Evolutionary conservation across 2,329 filamentous ascomycete species (phyloP), one percentile per base, ranked within the genome.

Genomic region (Stromatinia cepivora): DNA sequence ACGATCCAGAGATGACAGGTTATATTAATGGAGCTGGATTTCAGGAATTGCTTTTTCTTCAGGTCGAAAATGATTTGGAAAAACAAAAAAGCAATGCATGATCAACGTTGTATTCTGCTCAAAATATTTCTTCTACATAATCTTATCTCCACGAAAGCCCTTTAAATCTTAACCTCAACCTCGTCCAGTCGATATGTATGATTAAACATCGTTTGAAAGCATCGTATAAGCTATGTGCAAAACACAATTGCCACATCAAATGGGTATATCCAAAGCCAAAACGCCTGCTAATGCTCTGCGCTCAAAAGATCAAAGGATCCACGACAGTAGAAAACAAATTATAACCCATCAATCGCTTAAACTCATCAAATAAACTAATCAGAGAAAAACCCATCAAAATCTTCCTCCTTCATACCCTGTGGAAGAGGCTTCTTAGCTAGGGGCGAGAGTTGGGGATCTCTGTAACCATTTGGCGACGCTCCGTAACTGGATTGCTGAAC

Each of bases 341-440:
- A 39, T 39, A 4, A 25, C n/a, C 36, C 22, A 25, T 39, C 11
- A 57, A 39, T 34, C n/a, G 8, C 34, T 22, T 48, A 11, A 62
- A 62, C 20, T 36, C 4, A 5, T 50, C 28, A 50, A 36, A 36
- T 50, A n/a, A 13, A 62, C 11, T 4, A 62, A 62, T 50, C 59
- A 11, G 45, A 62, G n/a, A 62, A 62, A 13, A 62, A 50, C 25
- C 59, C 59, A 36, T 62, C 59, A 25, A 62, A 50, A 50, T 50
- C 45, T 4, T 62, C 59, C 20, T 62, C 59, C 28, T 48, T 50
- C 0, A 50, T 36, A 36, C 59, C 45, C 7, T 15, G 22, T 13
- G 59, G 45, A 13, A 62, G 59, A 36, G 59, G 31, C 7, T 36
- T 62, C 4, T 50, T 48, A 25, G 45, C 7, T 13, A 62, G 28